Evolutionary conservation across 768 basidiomycete genomes (phyloP).

Genomic region (Lactifluus piperatus): DNA sequence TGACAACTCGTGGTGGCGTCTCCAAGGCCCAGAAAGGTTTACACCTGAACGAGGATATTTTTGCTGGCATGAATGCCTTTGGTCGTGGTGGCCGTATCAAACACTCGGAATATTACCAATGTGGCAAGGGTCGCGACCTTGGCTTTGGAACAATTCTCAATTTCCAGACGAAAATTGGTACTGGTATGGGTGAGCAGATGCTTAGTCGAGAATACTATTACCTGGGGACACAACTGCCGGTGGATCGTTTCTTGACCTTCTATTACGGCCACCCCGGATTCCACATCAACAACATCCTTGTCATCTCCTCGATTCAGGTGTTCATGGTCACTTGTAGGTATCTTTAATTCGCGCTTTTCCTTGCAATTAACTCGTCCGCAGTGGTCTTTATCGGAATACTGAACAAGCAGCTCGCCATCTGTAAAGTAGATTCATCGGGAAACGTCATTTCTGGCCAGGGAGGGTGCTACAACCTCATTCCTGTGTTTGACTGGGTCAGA

Average conservation of each 20-base stretch:
- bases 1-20: constrained; percentile 97
- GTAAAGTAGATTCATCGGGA: constrained; percentile 71
- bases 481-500: constrained; percentile 97
- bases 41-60: constrained; percentile 99
- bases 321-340: constrained; percentile 91
- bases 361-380: constrained; percentile 24
- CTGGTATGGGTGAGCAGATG: constrained; percentile 99
- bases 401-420: constrained; percentile 87
- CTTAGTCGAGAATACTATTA: constrained; percentile 99
- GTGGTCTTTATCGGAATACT: constrained; percentile 94
- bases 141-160: constrained; percentile 99
- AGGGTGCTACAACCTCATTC: constrained; percentile 93
- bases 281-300: constrained; percentile 99
- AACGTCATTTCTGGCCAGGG: constrained; percentile 78
- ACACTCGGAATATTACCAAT: constrained; percentile 99
- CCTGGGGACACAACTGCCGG: constrained; percentile 92
- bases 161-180: constrained; percentile 99
- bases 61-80: constrained; percentile 98
- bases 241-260: constrained; percentile 98
- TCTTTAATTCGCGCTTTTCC: background rate
- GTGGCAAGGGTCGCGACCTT: constrained; percentile 97
- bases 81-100: constrained; percentile 98
- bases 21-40: constrained; percentile 99
- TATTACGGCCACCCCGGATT: constrained; percentile 99
- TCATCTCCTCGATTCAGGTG: constrained; percentile 95